Evolutionary conservation across 805 yeast genomes (phyloP).

Genomic region (Peterozyma xylosa): DNA sequence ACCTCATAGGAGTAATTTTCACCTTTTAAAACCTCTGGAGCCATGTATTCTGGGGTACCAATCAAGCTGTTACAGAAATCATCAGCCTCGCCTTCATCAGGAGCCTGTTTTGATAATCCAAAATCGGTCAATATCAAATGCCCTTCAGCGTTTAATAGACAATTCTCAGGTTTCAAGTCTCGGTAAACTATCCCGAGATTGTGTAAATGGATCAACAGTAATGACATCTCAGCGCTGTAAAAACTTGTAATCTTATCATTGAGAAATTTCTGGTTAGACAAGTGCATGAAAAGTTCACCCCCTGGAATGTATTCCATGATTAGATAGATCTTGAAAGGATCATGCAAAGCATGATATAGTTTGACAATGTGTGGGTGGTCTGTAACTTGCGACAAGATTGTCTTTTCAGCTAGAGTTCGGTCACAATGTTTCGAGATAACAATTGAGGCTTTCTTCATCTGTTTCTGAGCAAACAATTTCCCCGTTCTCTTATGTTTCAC

Average conservation of each 20-base stretch:
- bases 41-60: slow-evolving; percentile 83
- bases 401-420: slow-evolving; percentile 73
- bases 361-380: slow-evolving; percentile 79
- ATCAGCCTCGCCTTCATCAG: slow-evolving; percentile 22
- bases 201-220: slow-evolving; percentile 73
- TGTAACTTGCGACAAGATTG: slow-evolving; percentile 60
- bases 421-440: slow-evolving; percentile 57
- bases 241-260: slow-evolving; percentile 65
- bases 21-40: slow-evolving; percentile 82
- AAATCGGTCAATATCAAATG: slow-evolving; percentile 82
- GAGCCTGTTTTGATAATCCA: slow-evolving; percentile 57
- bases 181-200: slow-evolving; percentile 69
- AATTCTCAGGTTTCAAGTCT: slow-evolving; percentile 87
- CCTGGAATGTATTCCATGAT: slow-evolving; percentile 81
- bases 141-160: slow-evolving; percentile 69
- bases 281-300: slow-evolving; percentile 71
- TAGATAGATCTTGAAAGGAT: slow-evolving; percentile 64
- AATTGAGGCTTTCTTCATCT: slow-evolving; percentile 74
- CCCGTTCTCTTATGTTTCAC: slow-evolving; percentile 61
- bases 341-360: slow-evolving; percentile 79
- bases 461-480: slow-evolving; percentile 78
- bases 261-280: slow-evolving; percentile 37
- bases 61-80: slow-evolving; percentile 48
- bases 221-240: slow-evolving; percentile 73
- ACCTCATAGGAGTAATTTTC: slow-evolving; percentile 70